A percentile compares a stretch with the other conserved stretches of the same genome.
These are phyloP conservation scores for Rhynchosporium agropyri DNA, from an alignment of 2,329 filamentous ascomycete genomes.

Conservation along the genomic window DNA sequence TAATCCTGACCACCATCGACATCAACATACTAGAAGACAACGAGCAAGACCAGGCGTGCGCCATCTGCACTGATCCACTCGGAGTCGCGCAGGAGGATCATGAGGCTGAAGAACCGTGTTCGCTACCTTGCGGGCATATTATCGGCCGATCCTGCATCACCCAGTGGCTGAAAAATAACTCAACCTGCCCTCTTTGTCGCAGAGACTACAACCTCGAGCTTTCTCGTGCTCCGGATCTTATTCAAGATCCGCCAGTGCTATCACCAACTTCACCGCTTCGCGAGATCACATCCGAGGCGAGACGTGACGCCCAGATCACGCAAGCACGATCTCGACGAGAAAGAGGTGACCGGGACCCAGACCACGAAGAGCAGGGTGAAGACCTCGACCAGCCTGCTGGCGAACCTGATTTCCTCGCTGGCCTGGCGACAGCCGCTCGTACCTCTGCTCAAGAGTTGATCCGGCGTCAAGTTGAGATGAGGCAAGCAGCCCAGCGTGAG, in stretches of 20 bases:
- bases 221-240: background rate
- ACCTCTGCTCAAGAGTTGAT: background rate
- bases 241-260: background rate
- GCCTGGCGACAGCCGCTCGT: background rate
- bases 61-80: background rate
- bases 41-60: background rate
- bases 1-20: background rate
- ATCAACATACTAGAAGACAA: background rate
- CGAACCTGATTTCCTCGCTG: background rate
- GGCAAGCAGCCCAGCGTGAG: background rate
- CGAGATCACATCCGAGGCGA: background rate
- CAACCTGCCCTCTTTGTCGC: background rate
- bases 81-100: background rate
- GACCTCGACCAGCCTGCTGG: background rate
- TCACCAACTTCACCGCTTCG: background rate
- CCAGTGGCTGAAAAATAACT: background rate
- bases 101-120: background rate
- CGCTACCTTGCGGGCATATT: slow-evolving; percentile 7
- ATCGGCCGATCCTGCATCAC: slow-evolving; percentile 4
- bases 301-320: background rate
- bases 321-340: background rate
- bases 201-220: background rate
- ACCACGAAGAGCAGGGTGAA: background rate
- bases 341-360: background rate
- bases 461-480: background rate